Percentiles rank a stretch among this genome's conserved stretches.
Evolutionary conservation across 2,329 filamentous ascomycete genomes (phyloP).

Genomic region (Remersonia thermophila): DNA sequence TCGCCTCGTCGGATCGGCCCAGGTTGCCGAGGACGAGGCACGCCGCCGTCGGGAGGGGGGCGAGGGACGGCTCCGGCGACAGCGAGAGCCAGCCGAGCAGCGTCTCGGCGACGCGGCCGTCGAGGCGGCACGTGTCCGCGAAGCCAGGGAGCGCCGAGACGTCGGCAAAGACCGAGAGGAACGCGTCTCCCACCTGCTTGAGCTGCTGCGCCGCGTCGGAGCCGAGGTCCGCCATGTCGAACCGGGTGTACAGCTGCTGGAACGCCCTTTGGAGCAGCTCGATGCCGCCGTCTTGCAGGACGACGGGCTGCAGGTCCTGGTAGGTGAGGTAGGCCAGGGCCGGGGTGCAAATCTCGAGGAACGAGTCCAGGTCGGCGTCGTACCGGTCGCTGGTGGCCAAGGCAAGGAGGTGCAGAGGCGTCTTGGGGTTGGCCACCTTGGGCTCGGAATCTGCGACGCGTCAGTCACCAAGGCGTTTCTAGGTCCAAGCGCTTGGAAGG

Average conservation of each 20-base stretch:
- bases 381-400: slow-evolving; percentile 31
- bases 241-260: slow-evolving; percentile 33
- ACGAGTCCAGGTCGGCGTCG: slow-evolving; percentile 40
- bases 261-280: slow-evolving; percentile 36
- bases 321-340: slow-evolving; percentile 45
- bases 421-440: slow-evolving; percentile 30
- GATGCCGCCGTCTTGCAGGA: slow-evolving; percentile 30
- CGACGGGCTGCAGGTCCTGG: slow-evolving; percentile 35
- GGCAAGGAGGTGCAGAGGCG: slow-evolving; percentile 36
- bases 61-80: slow-evolving; percentile 22
- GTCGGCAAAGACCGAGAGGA: slow-evolving; percentile 39
- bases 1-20: slow-evolving; percentile 44
- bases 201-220: slow-evolving; percentile 35
- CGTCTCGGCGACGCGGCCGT: slow-evolving; percentile 24
- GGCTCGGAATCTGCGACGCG: slow-evolving; percentile 32
- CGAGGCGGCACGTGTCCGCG: slow-evolving; percentile 24
- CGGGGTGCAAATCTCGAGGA: slow-evolving; percentile 37
- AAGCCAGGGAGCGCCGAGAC: slow-evolving; percentile 34
- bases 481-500: neutral
- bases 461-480: neutral
- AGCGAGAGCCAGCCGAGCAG: slow-evolving; percentile 30
- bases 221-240: slow-evolving; percentile 28
- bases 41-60: slow-evolving; percentile 40
- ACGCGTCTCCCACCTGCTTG: slow-evolving; percentile 34
- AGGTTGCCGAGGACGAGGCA: slow-evolving; percentile 52